Evolutionary conservation across 2,329 filamentous ascomycete species (phyloP), one percentile per base, ranked within the genome.

Genomic region (Coniochaeta hoffmannii): DNA sequence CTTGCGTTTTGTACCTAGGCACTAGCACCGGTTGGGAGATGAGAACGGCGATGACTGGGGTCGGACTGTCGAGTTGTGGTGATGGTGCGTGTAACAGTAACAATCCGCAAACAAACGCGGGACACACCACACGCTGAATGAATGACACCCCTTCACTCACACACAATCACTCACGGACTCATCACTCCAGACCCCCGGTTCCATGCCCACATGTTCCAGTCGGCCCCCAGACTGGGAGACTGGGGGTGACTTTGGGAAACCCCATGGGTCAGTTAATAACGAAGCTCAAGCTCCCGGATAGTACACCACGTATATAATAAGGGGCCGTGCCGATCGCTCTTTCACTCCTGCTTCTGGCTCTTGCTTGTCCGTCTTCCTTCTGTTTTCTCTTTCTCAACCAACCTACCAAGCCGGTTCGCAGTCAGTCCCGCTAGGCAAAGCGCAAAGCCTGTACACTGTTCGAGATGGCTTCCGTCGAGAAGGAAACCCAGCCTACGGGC

Each of bases 341-440:
- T n/a, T n/a, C n/a, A n/a, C n/a, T 51, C 49, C 11, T 51, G 17
- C 31, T 51, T 51, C 49, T 51, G 26, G 15, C 28, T 51, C 12
- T 12, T 34, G 28, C 46, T 34, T 26, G 31, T 51, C 28, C 49
- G 28, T 34, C 49, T 51, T 32, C 26, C 22, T 51, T 14, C 46
- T 34, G 17, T 10, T 34, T 51, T 34, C 15, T 17, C n/a, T n/a
- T n/a, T n/a, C 30, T 32, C 49, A 51, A 51, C 31, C 49, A 9
- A 51, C 10, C 31, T 51, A 19, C 32, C 28, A 15, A 9, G 15
- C 38, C 41, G 19, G 26, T 19, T 46, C 41, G 26, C 41, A 46
- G 41, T 51, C 49, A 51, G 49, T 51, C 17, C 49, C 49, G 26
- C 49, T 51, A 19, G 46, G 31, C 24, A 51, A n/a, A 51, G 41